phyloP scores from a whole-genome alignment of 2,329 filamentous ascomycete species.

The Hymenoscyphus infarciens region DNA sequence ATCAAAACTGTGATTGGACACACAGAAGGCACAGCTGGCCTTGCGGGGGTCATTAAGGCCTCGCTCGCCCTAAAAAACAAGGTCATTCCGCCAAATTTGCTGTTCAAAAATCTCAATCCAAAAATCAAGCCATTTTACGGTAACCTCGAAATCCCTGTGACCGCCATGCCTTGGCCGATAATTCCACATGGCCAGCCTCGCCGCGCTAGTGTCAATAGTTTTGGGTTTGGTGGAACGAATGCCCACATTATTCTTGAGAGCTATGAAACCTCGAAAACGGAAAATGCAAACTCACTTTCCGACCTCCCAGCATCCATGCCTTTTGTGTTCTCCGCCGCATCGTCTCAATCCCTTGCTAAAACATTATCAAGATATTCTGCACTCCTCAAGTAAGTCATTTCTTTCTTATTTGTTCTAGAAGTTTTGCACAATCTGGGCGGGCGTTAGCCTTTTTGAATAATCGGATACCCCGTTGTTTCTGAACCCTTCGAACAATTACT shows the following conservation, averaged over 20 bases:
- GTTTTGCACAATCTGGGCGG: too few species aligned
- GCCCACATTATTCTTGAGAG: constrained; percentile 30
- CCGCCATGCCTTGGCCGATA: constrained; percentile 20
- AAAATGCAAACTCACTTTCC: too few species aligned
- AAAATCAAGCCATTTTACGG: constrained; percentile 27
- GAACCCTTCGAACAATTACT: too few species aligned
- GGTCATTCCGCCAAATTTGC: constrained; percentile 15
- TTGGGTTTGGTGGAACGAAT: constrained; percentile 31
- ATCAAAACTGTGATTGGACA: constrained; percentile 34
- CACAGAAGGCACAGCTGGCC: constrained; percentile 26
- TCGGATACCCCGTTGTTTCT: too few species aligned
- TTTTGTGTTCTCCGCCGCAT: constrained; percentile 9
- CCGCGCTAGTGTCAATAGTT: constrained; percentile 30
- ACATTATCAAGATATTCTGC: constrained; percentile 5
- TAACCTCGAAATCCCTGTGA: constrained; percentile 15
- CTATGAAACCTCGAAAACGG: constrained; percentile 12
- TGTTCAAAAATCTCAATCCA: constrained; percentile 20
- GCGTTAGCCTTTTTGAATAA: too few species aligned
- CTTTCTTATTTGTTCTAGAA: neutral
- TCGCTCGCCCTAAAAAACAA: constrained; percentile 28
- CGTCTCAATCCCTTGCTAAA: constrained; percentile 8
- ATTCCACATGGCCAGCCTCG: constrained; percentile 15
- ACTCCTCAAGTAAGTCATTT: constrained; percentile 5
- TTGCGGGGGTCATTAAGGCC: constrained; percentile 28
- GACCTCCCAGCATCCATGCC: neutral